Evolutionary conservation across 1,284 basidiomycete genomes (phyloP).

Genomic region (Moniliophthora roreri): DNA sequence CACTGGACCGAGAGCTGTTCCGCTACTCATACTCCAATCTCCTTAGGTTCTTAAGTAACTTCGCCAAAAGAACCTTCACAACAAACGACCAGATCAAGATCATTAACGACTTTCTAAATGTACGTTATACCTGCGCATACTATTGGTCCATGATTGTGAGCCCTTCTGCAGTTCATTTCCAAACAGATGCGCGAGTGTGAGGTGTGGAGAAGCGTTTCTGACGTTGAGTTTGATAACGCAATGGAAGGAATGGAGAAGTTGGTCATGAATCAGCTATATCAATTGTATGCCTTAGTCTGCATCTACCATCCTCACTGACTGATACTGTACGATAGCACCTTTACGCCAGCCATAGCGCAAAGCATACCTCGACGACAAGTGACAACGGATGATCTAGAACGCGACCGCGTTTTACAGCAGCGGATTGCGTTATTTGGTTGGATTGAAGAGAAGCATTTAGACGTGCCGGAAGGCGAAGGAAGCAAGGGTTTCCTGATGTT

Average conservation of each 20-base stretch:
- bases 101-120: slow-evolving; percentile 88
- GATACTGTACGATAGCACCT: slow-evolving; percentile 59
- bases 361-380: slow-evolving; percentile 73
- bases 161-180: slow-evolving; percentile 72
- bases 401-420: slow-evolving; percentile 88
- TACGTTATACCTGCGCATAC: slow-evolving; percentile 37
- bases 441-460: slow-evolving; percentile 88
- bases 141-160: background rate
- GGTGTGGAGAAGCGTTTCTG: slow-evolving; percentile 74
- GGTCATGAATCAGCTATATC: slow-evolving; percentile 97
- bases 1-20: background rate
- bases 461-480: slow-evolving; percentile 71
- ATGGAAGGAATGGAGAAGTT: slow-evolving; percentile 99
- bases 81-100: slow-evolving; percentile 91
- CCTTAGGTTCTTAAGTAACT: slow-evolving; percentile 86
- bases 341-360: slow-evolving; percentile 77
- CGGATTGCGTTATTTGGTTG: slow-evolving; percentile 91
- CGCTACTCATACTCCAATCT: background rate
- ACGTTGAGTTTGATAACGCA: slow-evolving; percentile 93
- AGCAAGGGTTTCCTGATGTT: slow-evolving; percentile 89
- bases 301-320: slow-evolving; percentile 8
- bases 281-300: slow-evolving; percentile 61
- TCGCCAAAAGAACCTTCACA: slow-evolving; percentile 85
- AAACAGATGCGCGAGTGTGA: slow-evolving; percentile 85
- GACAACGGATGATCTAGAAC: slow-evolving; percentile 93